Percentiles rank a stretch among this genome's conserved stretches.
These are phyloP conservation scores for Amanita phalloides DNA, from an alignment of 768 basidiomycete genomes.

Conservation along the genomic window DNA sequence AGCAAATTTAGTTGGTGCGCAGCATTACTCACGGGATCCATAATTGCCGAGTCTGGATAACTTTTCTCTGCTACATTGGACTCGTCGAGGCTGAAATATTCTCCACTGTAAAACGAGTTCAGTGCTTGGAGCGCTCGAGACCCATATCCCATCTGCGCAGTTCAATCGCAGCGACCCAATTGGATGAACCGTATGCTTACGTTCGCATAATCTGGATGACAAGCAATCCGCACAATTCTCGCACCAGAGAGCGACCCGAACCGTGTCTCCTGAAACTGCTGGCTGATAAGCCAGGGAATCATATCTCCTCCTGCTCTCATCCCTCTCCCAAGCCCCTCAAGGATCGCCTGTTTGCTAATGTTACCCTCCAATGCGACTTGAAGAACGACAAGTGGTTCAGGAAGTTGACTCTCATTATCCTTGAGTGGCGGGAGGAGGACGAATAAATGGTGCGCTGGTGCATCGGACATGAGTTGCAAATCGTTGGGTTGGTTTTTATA, in stretches of 20 bases:
- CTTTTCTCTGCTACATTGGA: slow-evolving; percentile 34
- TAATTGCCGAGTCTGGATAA: slow-evolving; percentile 46
- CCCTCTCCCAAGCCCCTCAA: slow-evolving; percentile 80
- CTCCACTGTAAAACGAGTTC: slow-evolving; percentile 88
- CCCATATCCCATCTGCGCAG: slow-evolving; percentile 88
- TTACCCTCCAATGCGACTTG: slow-evolving; percentile 95
- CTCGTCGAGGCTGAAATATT: slow-evolving; percentile 84
- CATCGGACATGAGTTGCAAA: slow-evolving; percentile 93
- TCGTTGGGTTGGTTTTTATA: slow-evolving; percentile 99
- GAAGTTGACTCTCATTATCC: slow-evolving; percentile 82
- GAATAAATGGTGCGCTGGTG: slow-evolving; percentile 94
- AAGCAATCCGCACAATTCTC: slow-evolving; percentile 85
- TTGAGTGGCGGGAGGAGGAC: slow-evolving; percentile 89
- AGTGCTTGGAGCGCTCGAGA: slow-evolving; percentile 78
- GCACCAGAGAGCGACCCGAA: slow-evolving; percentile 91
- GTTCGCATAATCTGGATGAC: slow-evolving; percentile 89
- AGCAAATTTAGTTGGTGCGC: background rate
- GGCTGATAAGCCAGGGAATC: slow-evolving; percentile 94
- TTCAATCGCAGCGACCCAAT: slow-evolving; percentile 4
- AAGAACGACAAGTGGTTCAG: slow-evolving; percentile 90
- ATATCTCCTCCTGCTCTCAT: slow-evolving; percentile 87
- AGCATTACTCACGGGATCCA: slow-evolving; percentile 29
- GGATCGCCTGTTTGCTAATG: slow-evolving; percentile 74
- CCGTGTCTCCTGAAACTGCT: slow-evolving; percentile 92
- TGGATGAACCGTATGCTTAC: slow-evolving; percentile 32